A percentile compares a stretch with the other conserved stretches of the same genome.
Conservation (phyloP, 306 rosid genomes). For the Rosa persica region DNA sequence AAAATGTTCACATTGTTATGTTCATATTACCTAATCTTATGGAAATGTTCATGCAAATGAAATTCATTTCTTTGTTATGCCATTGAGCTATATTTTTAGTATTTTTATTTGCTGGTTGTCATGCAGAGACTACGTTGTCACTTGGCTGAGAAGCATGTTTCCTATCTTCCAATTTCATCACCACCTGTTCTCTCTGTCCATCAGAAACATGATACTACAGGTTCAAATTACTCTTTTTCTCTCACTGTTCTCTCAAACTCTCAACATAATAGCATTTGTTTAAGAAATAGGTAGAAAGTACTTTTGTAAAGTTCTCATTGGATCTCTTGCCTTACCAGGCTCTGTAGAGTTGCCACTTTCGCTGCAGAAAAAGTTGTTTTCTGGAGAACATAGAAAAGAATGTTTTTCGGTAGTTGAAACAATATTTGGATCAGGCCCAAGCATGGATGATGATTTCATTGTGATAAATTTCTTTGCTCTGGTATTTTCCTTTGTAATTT, state of each 20-base stretch:
- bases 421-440: slow-evolving; percentile 57
- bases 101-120: slow-evolving; percentile 24
- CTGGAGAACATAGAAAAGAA: slow-evolving; percentile 52
- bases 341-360: slow-evolving; percentile 43
- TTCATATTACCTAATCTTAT: neutral
- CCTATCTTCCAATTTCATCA: slow-evolving; percentile 56
- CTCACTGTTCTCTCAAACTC: neutral
- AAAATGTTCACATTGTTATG: neutral
- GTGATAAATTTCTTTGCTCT: slow-evolving; percentile 79
- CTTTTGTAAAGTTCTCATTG: slow-evolving; percentile 8
- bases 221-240: slow-evolving; percentile 38
- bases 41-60: neutral
- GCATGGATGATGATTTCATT: slow-evolving; percentile 65
- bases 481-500: slow-evolving; percentile 39
- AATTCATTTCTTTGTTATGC: neutral
- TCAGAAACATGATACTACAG: slow-evolving; percentile 42
- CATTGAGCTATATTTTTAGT: neutral
- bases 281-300: neutral
- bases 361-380: slow-evolving; percentile 49
- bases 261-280: neutral
- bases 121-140: slow-evolving; percentile 55
- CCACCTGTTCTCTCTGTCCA: slow-evolving; percentile 61
- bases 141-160: slow-evolving; percentile 56
- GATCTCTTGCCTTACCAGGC: slow-evolving; percentile 43
- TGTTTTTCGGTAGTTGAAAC: slow-evolving; percentile 58